Base-by-base conservation (phyloP, 768 basidiomycete species). In the Lentinula detonsa region DNA sequence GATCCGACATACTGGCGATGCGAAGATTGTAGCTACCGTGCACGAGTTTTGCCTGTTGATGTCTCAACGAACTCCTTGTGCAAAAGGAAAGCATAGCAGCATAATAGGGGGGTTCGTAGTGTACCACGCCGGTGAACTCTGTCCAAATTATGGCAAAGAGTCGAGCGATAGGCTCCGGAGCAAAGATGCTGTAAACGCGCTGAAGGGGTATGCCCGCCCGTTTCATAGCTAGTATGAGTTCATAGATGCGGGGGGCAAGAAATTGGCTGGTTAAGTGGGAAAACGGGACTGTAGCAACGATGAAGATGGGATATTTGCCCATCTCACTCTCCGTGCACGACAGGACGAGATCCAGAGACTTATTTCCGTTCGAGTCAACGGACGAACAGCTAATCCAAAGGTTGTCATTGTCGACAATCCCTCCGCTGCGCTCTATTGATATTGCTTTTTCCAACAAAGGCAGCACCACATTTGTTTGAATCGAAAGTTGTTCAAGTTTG, bases 101-200 rank as follows among this genome's bases (percentile, higher is more conserved):
- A 31, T 59, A 59, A 37, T 59, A 59, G 15, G 57, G 45, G 4
- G 8, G 18, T n/a, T 9, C n/a, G 33, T 59, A 48, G 45, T 33
- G 37, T 7, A 6, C 31, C 11, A 49, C 18, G 13, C 48, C 45
- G 11, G 40, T 59, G 6, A n/a, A 21, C 1, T 49, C 34, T 18
- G 31, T n/a, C 57, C 57, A 59, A 13, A 74, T 64, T 2, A 69
- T 54, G 2, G 78, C 75, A 63, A 91, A 90, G 16, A 74, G 64
- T 1, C 69, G 56, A 3, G 78, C 75, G 62, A 91, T 71, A 5
- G 67, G 64, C 4, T 82, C 76, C 5, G 79, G 74, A 1, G 85
- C 82, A 64, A 89, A 91, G 8, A 90, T 76, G 1, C 90, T 88
- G 69, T 85, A 91, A 0, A 87, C 75, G 10, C 87, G 76, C 34